A percentile compares a stretch with the other conserved stretches of the same genome.
phyloP scores from a whole-genome alignment of 371 early-diverging fungal genomes.

The Mortierella sp. region DNA sequence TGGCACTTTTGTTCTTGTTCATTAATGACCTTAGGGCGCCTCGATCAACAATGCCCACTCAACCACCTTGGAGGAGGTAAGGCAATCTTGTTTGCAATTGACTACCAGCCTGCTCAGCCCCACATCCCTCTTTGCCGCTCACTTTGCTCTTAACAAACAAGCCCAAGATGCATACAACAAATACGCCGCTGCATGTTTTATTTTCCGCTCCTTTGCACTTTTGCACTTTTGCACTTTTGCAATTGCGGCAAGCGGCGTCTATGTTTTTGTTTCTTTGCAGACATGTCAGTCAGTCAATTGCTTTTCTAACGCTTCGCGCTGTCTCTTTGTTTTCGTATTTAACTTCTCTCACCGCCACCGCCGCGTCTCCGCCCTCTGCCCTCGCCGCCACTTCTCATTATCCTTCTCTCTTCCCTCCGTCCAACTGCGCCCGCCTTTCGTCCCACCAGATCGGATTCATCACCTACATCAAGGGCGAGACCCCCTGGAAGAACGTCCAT shows the following conservation, averaged over 20 bases:
- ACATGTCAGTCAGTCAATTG: neutral
- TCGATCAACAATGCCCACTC: slow-evolving; percentile 57
- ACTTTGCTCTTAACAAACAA: neutral
- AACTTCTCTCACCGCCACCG: neutral
- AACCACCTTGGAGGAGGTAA: slow-evolving; percentile 55
- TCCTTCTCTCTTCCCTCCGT: neutral
- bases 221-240: slow-evolving; percentile 6
- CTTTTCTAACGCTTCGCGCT: neutral
- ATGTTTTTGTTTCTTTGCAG: neutral
- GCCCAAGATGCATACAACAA: neutral
- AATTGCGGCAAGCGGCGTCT: neutral
- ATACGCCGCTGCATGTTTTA: neutral
- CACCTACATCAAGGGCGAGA: slow-evolving; percentile 56
- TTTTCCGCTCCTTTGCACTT: neutral
- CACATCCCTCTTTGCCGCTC: neutral
- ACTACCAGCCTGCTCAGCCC: neutral
- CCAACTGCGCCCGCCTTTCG: neutral
- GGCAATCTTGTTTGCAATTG: neutral
- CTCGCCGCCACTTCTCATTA: too few relatives aligned
- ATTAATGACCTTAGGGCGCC: slow-evolving; percentile 18
- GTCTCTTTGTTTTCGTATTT: neutral
- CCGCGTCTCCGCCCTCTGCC: neutral
- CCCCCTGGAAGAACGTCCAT: slow-evolving; percentile 55
- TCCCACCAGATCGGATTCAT: slow-evolving; percentile 57
- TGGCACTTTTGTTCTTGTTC: neutral